phyloP scores from a whole-genome alignment of 2,329 filamentous ascomycete genomes.

The Aplosporella prunicola region DNA sequence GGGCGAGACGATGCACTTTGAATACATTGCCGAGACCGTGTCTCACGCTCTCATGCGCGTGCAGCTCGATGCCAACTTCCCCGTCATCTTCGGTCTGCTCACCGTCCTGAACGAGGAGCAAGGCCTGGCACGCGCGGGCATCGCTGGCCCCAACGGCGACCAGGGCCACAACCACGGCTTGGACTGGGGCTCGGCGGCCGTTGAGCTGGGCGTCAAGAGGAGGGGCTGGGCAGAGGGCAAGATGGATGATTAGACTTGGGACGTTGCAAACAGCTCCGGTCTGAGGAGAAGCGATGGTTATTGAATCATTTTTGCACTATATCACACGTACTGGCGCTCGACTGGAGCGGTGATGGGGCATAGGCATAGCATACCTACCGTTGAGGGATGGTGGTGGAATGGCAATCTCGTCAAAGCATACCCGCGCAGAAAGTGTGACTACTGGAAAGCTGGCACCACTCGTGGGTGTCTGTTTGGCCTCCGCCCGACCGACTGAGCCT shows the following conservation, averaged over 20 bases:
- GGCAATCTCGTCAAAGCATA: too few relatives aligned
- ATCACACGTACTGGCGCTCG: too few relatives aligned
- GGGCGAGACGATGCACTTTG: constrained; percentile 98
- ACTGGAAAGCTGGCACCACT: too few relatives aligned
- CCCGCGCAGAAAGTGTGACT: too few relatives aligned
- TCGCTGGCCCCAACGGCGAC: constrained; percentile 37
- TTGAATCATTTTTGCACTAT: too few relatives aligned
- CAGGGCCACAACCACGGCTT: constrained; percentile 84
- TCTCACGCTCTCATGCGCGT: constrained; percentile 90
- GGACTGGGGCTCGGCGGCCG: constrained; percentile 90
- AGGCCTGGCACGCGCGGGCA: constrained; percentile 71
- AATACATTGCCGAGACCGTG: constrained; percentile 91
- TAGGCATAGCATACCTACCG: too few relatives aligned
- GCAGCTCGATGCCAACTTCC: constrained; percentile 78
- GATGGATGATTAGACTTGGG: constrained; percentile 41
- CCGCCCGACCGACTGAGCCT: too few relatives aligned
- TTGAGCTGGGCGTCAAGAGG: constrained; percentile 86
- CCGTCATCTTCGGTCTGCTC: constrained; percentile 84
- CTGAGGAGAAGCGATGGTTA: too few relatives aligned
- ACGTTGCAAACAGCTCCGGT: too few relatives aligned
- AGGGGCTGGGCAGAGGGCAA: constrained; percentile 70
- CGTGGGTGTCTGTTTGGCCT: too few relatives aligned
- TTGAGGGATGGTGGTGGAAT: too few relatives aligned
- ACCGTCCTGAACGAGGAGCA: constrained; percentile 86
- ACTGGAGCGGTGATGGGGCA: too few relatives aligned